A percentile compares a stretch with the other conserved stretches of the same genome.
Conservation (phyloP, 176 grass and related monocot species). For the Dactylis glomerata region DNA sequence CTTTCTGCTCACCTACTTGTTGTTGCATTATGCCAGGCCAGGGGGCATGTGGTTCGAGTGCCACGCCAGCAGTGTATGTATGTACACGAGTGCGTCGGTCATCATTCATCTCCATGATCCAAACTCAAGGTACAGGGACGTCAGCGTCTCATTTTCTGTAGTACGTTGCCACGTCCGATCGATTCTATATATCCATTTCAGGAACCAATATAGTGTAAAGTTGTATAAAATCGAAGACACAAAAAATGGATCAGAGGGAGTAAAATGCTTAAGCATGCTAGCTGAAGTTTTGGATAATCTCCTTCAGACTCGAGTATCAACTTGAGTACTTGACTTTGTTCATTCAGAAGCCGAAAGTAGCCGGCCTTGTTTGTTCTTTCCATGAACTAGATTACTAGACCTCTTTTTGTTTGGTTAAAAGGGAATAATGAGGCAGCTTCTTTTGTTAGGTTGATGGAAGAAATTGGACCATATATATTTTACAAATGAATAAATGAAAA, state of each 20-base stretch:
- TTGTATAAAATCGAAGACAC: no score
- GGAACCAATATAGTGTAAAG: not conserved
- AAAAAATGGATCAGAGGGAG: no score
- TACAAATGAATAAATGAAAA: no score
- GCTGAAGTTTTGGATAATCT: not conserved
- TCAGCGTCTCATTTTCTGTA: not conserved
- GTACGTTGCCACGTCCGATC: not conserved
- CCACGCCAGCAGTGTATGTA: not conserved
- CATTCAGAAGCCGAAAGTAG: not conserved
- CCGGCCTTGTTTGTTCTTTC: no score
- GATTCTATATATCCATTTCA: not conserved
- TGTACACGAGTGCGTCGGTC: no score
- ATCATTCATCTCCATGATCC: not conserved
- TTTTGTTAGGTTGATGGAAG: no score
- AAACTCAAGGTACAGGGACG: not conserved
- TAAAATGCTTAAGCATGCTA: not conserved
- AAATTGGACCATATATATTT: no score
- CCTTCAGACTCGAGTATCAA: not conserved
- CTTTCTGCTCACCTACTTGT: not conserved
- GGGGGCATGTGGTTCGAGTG: not conserved
- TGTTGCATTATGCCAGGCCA: not conserved
- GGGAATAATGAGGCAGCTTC: not conserved
- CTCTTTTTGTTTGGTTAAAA: no score
- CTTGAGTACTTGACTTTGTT: not conserved
- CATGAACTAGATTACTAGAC: no score